Percentiles rank a stretch among this genome's conserved stretches.
These are phyloP conservation scores for Leccinum uliginosum DNA, from an alignment of 768 basidiomycete species.

Conservation along the genomic window DNA sequence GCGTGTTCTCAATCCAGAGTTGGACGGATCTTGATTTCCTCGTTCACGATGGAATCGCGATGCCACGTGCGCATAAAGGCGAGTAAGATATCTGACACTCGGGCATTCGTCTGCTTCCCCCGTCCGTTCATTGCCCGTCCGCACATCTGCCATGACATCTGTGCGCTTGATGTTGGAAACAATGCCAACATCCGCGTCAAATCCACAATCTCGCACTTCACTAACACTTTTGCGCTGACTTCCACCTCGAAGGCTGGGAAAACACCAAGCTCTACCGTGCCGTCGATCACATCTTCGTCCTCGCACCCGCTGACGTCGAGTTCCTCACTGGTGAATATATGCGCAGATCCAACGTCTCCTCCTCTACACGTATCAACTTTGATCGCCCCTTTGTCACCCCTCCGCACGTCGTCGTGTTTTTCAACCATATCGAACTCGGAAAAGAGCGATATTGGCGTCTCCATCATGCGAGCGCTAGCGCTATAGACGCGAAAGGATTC, in stretches of 20 bases:
- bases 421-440: constrained; percentile 13
- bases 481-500: constrained; percentile 12
- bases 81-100: constrained; percentile 11
- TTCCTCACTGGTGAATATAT: constrained; percentile 12
- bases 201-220: constrained; percentile 6
- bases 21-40: too few species aligned
- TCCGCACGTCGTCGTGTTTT: constrained; percentile 13
- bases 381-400: constrained; percentile 13
- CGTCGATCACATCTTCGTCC: constrained; percentile 1
- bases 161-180: constrained; percentile 3
- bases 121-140: constrained; percentile 13
- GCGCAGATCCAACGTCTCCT: not conserved
- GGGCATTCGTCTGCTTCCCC: constrained; percentile 8
- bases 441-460: constrained; percentile 7
- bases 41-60: too few species aligned
- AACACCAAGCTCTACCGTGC: not conserved
- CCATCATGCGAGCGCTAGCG: not conserved
- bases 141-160: constrained; percentile 15
- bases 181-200: constrained; percentile 9
- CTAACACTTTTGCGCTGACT: constrained; percentile 2
- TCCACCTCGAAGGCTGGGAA: constrained; percentile 2
- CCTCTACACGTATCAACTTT: constrained; percentile 7
- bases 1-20: too few species aligned
- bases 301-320: constrained; percentile 10
- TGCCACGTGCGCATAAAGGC: too few species aligned